These are phyloP conservation scores for Vanderwaltozyma polyspora DNA, from an alignment of 805 yeast species.

Conservation along the genomic window DNA sequence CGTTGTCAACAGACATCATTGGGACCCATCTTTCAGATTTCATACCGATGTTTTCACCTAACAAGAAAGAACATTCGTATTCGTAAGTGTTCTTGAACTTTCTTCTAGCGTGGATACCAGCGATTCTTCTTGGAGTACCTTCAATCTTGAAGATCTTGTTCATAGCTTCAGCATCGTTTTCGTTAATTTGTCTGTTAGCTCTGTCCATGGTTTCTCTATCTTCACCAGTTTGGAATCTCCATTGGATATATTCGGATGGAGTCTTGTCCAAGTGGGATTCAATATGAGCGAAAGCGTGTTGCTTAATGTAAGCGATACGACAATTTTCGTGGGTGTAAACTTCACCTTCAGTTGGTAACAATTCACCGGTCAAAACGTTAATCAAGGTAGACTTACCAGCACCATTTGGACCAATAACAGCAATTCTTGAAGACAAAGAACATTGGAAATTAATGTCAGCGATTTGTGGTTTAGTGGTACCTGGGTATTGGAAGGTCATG, in stretches of 20 bases:
- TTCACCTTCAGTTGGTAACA: conserved; percentile 95
- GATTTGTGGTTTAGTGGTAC: conserved; percentile 94
- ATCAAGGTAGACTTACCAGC: conserved; percentile 99
- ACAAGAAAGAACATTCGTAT: conserved; percentile 93
- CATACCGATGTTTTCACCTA: conserved; percentile 99
- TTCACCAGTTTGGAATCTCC: conserved; percentile 99
- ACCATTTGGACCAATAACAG: conserved; percentile 99
- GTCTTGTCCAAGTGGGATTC: conserved; percentile 98
- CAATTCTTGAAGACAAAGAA: conserved; percentile 98
- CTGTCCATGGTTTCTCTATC: conserved; percentile 99
- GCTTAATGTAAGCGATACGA: conserved; percentile 99
- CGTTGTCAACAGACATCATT: conserved; percentile 99
- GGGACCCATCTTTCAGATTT: conserved; percentile 99
- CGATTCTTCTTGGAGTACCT: conserved; percentile 96
- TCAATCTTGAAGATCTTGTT: conserved; percentile 98
- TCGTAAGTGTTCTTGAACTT: conserved; percentile 99
- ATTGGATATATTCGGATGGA: conserved; percentile 99
- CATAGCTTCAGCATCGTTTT: conserved; percentile 95
- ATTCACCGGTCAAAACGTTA: conserved; percentile 98
- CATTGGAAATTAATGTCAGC: conserved; percentile 91
- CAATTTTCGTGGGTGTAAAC: conserved; percentile 99
- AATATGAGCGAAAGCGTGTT: conserved; percentile 99
- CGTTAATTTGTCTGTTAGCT: conserved; percentile 97
- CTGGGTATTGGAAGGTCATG: conserved; percentile 99
- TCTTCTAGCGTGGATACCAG: conserved; percentile 90